These are phyloP conservation scores for Nephelium lappaceum DNA, from an alignment of 345 rosid genomes.

Conservation along the genomic window DNA sequence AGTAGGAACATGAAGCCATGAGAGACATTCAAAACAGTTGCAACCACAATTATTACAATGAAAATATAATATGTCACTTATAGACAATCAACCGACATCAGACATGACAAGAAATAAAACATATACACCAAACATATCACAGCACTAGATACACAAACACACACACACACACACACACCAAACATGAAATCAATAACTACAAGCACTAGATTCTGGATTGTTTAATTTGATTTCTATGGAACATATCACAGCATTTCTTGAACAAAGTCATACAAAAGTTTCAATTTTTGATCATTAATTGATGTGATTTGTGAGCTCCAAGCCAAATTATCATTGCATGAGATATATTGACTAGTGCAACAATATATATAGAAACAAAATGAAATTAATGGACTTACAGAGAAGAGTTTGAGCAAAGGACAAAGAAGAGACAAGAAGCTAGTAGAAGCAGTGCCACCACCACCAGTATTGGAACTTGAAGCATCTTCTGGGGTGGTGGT, in stretches of 20 bases:
- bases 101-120: too few species aligned
- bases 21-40: background rate
- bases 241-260: too few species aligned
- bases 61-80: background rate
- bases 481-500: slow-evolving; percentile 9
- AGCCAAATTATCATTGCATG: too few species aligned
- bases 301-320: background rate
- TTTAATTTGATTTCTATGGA: too few species aligned
- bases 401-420: slow-evolving; percentile 77
- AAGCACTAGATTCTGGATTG: too few species aligned
- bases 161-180: too few species aligned
- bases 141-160: too few species aligned
- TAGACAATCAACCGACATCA: too few species aligned
- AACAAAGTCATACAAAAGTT: background rate
- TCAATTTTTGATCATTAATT: background rate
- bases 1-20: background rate
- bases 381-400: slow-evolving; percentile 42
- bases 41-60: background rate
- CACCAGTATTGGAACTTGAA: slow-evolving; percentile 3
- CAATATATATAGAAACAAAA: background rate
- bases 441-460: slow-evolving; percentile 30
- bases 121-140: too few species aligned
- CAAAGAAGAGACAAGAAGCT: slow-evolving; percentile 80
- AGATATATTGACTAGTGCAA: background rate
- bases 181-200: too few species aligned